These are phyloP conservation scores for Ceratobasidium sp. DNA, from an alignment of 1,284 basidiomycete species.

Conservation along the genomic window DNA sequence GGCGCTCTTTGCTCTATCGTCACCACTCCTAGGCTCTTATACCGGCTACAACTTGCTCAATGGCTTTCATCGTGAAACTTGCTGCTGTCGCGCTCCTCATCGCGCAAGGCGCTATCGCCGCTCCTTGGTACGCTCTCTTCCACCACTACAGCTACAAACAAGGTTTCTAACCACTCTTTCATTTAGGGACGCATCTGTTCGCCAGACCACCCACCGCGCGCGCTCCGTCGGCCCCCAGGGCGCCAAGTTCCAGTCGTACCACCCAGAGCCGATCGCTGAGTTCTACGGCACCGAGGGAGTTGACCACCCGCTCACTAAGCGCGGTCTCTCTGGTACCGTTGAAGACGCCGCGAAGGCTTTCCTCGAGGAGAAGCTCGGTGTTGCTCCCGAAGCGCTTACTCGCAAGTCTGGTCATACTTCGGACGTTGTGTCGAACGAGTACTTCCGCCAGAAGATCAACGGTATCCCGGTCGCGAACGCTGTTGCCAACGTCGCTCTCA, in stretches of 20 bases:
- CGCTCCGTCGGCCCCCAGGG: constrained; percentile 21
- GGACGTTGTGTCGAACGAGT: constrained; percentile 58
- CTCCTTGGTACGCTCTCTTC: constrained; percentile 12
- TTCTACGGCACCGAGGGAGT: constrained; percentile 22
- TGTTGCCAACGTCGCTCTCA: constrained; percentile 64
- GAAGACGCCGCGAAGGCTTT: constrained; percentile 59
- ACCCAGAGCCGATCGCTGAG: constrained; percentile 29
- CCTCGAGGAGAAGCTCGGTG: constrained; percentile 56
- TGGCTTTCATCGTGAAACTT: constrained; percentile 31
- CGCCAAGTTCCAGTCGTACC: constrained; percentile 35
- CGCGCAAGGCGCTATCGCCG: constrained; percentile 3
- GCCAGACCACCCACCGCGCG: constrained; percentile 37
- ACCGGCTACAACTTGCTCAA: constrained; percentile 24
- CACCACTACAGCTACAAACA: neutral
- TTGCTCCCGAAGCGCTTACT: constrained; percentile 54
- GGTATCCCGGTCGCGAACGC: constrained; percentile 64
- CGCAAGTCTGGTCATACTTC: constrained; percentile 59
- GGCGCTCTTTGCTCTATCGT: constrained; percentile 33
- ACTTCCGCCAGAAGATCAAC: constrained; percentile 61
- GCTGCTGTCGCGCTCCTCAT: constrained; percentile 4
- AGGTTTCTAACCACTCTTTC: neutral
- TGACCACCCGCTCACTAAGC: constrained; percentile 50
- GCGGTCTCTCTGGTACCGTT: constrained; percentile 52
- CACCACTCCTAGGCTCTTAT: constrained; percentile 1
- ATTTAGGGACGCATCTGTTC: constrained; percentile 4